phyloP scores from a whole-genome alignment of 345 rosid species.

The Salix purpurea region DNA sequence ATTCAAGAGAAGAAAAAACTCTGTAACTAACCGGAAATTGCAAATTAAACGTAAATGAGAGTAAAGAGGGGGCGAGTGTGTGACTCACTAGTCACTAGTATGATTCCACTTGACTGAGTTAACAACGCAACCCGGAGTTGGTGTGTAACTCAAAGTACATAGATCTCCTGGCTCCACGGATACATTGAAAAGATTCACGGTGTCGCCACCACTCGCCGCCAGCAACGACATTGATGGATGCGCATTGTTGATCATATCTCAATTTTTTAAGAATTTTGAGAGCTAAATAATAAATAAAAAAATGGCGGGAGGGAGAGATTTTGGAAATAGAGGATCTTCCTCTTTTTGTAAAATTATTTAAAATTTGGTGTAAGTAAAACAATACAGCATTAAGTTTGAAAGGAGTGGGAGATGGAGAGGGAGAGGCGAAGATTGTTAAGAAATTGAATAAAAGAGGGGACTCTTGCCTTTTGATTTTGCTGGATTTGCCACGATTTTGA shows the following conservation, averaged over 20 bases:
- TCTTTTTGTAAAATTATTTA: not conserved
- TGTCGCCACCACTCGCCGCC: slow-evolving; percentile 83
- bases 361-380: not conserved
- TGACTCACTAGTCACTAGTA: slow-evolving; percentile 77
- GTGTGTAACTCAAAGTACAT: slow-evolving; percentile 67
- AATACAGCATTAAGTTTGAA: not conserved
- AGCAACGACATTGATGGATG: slow-evolving; percentile 66
- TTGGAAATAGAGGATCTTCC: not conserved
- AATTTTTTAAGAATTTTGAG: not conserved
- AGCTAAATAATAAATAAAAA: not conserved
- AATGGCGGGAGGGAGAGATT: not conserved
- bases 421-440: not conserved
- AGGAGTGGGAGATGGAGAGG: not conserved
- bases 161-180: slow-evolving; percentile 73
- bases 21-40: not conserved
- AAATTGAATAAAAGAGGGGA: slow-evolving; percentile 16
- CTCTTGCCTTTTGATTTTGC: no score
- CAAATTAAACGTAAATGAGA: not conserved
- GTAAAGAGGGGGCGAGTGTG: not conserved
- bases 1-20: not conserved
- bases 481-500: no score
- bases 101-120: slow-evolving; percentile 95
- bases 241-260: slow-evolving; percentile 42
- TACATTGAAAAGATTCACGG: slow-evolving; percentile 82
- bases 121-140: slow-evolving; percentile 63